These are phyloP conservation scores for Euphorbia schlechtendalii DNA, from an alignment of 441 rosid species.

Conservation along the genomic window DNA sequence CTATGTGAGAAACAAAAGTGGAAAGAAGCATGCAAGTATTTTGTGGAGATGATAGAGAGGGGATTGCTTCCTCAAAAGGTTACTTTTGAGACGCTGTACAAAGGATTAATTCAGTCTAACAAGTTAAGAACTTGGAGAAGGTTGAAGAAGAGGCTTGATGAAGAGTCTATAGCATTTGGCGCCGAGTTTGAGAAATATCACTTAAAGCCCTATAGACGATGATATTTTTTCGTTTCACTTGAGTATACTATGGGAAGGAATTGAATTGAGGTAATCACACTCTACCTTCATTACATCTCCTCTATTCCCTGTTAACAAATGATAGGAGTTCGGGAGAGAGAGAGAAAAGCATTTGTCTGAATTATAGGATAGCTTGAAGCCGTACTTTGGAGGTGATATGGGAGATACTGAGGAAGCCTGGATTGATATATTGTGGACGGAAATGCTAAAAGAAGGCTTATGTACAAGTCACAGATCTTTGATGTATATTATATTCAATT, in stretches of 20 bases:
- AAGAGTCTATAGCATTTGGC: slow-evolving; percentile 67
- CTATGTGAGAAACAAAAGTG: slow-evolving; percentile 61
- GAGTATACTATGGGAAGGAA: neutral
- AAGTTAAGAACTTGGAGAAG: slow-evolving; percentile 93
- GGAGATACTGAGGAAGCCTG: neutral
- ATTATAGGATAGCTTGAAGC: too few relatives aligned
- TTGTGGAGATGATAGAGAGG: slow-evolving; percentile 89
- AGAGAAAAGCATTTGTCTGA: neutral
- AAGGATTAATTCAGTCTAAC: slow-evolving; percentile 74
- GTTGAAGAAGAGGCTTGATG: slow-evolving; percentile 79
- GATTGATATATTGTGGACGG: neutral
- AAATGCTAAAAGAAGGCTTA: neutral
- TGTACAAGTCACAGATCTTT: neutral
- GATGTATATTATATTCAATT: too few relatives aligned
- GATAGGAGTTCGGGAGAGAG: neutral
- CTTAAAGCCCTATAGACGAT: slow-evolving; percentile 71
- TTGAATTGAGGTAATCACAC: neutral
- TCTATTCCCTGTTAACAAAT: too few relatives aligned
- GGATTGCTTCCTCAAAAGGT: slow-evolving; percentile 81
- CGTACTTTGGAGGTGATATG: neutral
- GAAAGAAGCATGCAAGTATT: slow-evolving; percentile 70
- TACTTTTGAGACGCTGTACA: slow-evolving; percentile 76
- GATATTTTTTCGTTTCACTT: slow-evolving; percentile 9
- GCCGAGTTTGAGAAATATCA: slow-evolving; percentile 66
- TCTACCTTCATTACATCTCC: neutral